phyloP scores from a whole-genome alignment of 2,329 filamentous ascomycete genomes.

The Ceratocystis diversiconidia region DNA sequence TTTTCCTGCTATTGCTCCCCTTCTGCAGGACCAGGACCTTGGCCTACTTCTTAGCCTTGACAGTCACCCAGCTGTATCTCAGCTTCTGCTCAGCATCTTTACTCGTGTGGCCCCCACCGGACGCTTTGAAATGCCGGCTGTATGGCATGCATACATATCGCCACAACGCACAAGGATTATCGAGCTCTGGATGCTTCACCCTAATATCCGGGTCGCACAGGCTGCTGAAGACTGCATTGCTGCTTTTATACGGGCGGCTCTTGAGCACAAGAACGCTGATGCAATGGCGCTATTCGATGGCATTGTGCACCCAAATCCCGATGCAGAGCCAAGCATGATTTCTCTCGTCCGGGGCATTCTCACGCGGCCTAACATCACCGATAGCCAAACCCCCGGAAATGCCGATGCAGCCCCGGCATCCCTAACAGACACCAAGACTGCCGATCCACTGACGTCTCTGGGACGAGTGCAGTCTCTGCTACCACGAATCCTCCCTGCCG shows the following conservation, averaged over 20 bases:
- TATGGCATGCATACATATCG: conserved; percentile 5
- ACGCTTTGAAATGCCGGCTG: conserved; percentile 6
- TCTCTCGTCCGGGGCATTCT: background rate
- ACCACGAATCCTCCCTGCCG: background rate
- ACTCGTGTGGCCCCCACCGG: background rate
- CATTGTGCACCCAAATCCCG: background rate
- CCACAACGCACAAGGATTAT: conserved; percentile 10
- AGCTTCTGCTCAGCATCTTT: conserved; percentile 9
- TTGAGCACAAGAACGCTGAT: background rate
- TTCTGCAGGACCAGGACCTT: conserved; percentile 9
- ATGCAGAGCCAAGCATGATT: background rate
- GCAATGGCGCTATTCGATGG: background rate
- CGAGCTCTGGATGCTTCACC: conserved; percentile 14
- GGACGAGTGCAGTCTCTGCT: conserved; percentile 8
- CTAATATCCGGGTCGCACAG: conserved; percentile 1
- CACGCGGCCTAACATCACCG: background rate
- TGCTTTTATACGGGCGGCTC: background rate
- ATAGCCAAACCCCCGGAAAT: too few relatives aligned
- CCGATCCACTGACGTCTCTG: background rate
- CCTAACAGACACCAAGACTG: background rate
- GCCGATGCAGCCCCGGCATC: background rate
- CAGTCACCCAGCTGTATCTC: background rate
- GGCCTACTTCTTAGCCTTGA: conserved; percentile 6
- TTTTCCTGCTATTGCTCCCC: conserved; percentile 7
- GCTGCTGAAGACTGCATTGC: conserved; percentile 8